phyloP scores from a whole-genome alignment of 2,329 filamentous ascomycete genomes.

The Emericellopsis atlantica region DNA sequence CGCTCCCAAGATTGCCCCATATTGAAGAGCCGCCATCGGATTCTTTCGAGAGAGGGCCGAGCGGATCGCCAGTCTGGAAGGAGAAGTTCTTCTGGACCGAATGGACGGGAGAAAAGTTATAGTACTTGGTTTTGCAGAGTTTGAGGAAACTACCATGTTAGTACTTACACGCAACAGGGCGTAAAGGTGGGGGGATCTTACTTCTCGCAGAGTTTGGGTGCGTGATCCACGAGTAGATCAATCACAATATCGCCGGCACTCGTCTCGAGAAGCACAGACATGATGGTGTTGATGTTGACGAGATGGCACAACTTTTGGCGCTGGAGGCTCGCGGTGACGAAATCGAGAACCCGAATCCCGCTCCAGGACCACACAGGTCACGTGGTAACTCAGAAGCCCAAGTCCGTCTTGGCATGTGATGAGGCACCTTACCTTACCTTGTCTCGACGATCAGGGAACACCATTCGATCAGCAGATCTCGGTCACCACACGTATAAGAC shows the following conservation, averaged over 20 bases:
- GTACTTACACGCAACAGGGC: slow-evolving; percentile 9
- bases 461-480: too few species aligned
- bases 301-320: too few species aligned
- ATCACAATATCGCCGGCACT: slow-evolving; percentile 90
- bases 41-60: slow-evolving; percentile 70
- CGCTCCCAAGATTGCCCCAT: slow-evolving; percentile 66
- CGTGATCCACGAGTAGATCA: slow-evolving; percentile 79
- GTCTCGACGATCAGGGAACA: too few species aligned
- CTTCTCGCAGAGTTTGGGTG: slow-evolving; percentile 91
- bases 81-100: slow-evolving; percentile 91
- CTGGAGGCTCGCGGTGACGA: too few species aligned
- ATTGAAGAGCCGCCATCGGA: slow-evolving; percentile 91
- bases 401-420: too few species aligned
- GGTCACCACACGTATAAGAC: too few species aligned
- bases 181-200: slow-evolving; percentile 36
- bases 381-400: too few species aligned
- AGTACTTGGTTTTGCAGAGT: slow-evolving; percentile 98
- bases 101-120: slow-evolving; percentile 91
- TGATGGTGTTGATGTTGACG: slow-evolving; percentile 23
- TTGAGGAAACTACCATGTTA: slow-evolving; percentile 67
- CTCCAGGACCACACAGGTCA: too few species aligned
- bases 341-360: too few species aligned
- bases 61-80: slow-evolving; percentile 89
- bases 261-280: slow-evolving; percentile 92
- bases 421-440: too few species aligned